Percentiles rank a stretch among this genome's conserved stretches.
phyloP scores from a whole-genome alignment of 2,329 filamentous ascomycete genomes.

The Colletotrichum coccodes region DNA sequence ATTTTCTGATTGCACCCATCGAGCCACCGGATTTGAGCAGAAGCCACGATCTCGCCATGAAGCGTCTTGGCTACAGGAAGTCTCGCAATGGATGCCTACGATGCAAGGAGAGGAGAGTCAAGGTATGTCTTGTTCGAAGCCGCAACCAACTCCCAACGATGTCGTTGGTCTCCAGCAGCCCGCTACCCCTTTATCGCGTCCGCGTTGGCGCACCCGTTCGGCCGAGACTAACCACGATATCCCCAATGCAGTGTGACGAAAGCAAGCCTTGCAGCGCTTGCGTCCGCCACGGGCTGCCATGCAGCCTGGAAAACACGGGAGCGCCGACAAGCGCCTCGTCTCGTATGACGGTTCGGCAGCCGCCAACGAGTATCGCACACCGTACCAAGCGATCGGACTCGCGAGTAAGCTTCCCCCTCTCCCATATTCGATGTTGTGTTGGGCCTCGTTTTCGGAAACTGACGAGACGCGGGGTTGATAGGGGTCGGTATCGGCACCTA shows the following conservation, averaged over 20 bases:
- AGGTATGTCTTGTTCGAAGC: constrained; percentile 36
- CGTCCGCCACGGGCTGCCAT: constrained; percentile 46
- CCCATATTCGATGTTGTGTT: neutral
- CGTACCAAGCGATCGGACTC: constrained; percentile 18
- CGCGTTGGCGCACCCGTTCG: neutral
- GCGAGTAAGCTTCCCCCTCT: constrained; percentile 1
- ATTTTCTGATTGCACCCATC: neutral
- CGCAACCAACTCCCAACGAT: too few species aligned
- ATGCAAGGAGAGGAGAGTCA: constrained; percentile 49
- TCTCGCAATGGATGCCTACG: constrained; percentile 46
- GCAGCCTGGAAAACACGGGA: constrained; percentile 37
- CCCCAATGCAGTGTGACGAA: constrained; percentile 48
- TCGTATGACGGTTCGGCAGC: constrained; percentile 2
- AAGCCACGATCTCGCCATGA: constrained; percentile 30
- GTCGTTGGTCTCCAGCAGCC: neutral
- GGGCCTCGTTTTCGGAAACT: constrained; percentile 20
- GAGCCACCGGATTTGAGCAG: neutral
- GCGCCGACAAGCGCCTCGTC: constrained; percentile 3
- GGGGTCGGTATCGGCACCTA: constrained; percentile 11
- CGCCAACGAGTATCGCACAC: neutral
- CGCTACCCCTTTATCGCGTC: neutral
- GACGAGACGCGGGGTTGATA: constrained; percentile 4
- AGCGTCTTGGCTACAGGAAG: constrained; percentile 47
- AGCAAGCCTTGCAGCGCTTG: constrained; percentile 50
- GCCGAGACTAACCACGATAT: neutral